Base-by-base conservation (phyloP, 345 rosid species). In the Brassica nigra region DNA sequence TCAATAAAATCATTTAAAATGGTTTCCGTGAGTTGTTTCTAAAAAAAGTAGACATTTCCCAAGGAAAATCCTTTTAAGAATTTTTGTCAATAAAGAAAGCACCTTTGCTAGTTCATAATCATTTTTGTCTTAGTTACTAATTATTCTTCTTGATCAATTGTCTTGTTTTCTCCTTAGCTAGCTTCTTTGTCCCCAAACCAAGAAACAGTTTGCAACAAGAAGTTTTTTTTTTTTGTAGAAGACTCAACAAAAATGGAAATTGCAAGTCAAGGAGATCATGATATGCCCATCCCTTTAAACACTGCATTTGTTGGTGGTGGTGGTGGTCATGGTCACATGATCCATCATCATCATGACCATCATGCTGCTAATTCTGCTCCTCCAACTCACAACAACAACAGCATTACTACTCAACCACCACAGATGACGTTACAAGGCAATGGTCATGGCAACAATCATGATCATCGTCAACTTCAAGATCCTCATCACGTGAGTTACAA, bases 271-370 rank as follows among this genome's bases (percentile, higher is more conserved):
- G 94, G 37, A 65, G 92, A 78, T 30, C 84, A 76, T 76, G 91
- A 89, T 63, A 90, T 92, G 79, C 93, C 96, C 68, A 89, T 90
- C 64, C 96, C 98, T 66, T 64, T 88, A 80, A 90, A 85, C 87
- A 86, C 86, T 85, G 15, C 89, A 69, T 88, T 77, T 83, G 88
- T 64, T 77, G 62, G 44, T 71, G 61, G 65, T 71, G 88, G 68
- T 67, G 82, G 88, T 75, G 81, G 82, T 34, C 83, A 84, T 73
- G 86, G 83, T 18, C 92, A 88, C 87, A 79, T 87, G 84, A 89
- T 87, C 85, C 91, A 90, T 83, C 82, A 82, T 65, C 90, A 84
- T 71, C 80, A 87, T 77, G 86, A 78, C 61, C 80, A 77, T 30
- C 82, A 71, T 73, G 79, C 76, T 75, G 42, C 76, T 54, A 78